phyloP scores from a whole-genome alignment of 176 grass and related monocot genomes.

The Dendrocalamus sinicus region DNA sequence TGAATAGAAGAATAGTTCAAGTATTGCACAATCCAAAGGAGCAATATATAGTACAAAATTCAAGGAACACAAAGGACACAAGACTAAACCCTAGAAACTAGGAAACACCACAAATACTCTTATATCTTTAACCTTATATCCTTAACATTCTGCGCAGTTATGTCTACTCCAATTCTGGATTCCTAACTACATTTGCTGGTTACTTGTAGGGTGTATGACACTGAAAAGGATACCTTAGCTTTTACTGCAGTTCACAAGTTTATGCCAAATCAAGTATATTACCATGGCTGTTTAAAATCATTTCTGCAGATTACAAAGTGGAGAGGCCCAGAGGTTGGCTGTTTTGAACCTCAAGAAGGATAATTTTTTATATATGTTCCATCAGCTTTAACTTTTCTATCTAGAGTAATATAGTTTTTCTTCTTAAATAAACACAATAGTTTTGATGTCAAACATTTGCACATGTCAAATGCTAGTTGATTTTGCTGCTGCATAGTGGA shows the following conservation, averaged over 20 bases:
- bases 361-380: conserved; percentile 9
- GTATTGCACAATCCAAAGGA: too few relatives aligned
- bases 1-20: too few relatives aligned
- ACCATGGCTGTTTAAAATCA: conserved; percentile 89
- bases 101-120: too few relatives aligned
- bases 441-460: conserved; percentile 9
- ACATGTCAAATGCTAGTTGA: conserved; percentile 10
- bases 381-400: not conserved
- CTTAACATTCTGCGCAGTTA: conserved; percentile 14
- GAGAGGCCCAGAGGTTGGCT: conserved; percentile 86
- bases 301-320: conserved; percentile 99
- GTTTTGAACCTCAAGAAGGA: conserved; percentile 24
- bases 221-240: conserved; percentile 84
- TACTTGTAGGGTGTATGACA: conserved; percentile 87
- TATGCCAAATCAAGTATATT: conserved; percentile 87
- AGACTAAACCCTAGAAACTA: too few relatives aligned
- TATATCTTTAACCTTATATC: too few relatives aligned
- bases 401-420: not conserved
- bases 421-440: not conserved
- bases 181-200: conserved; percentile 49
- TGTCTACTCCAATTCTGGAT: conserved; percentile 4
- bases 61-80: too few relatives aligned
- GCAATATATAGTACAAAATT: too few relatives aligned
- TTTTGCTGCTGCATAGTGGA: conserved; percentile 21
- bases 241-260: conserved; percentile 89